A percentile compares a stretch with the other conserved stretches of the same genome.
Evolutionary conservation across 1,284 basidiomycete species (phyloP).

Genomic region (Ganoderma sp.): DNA sequence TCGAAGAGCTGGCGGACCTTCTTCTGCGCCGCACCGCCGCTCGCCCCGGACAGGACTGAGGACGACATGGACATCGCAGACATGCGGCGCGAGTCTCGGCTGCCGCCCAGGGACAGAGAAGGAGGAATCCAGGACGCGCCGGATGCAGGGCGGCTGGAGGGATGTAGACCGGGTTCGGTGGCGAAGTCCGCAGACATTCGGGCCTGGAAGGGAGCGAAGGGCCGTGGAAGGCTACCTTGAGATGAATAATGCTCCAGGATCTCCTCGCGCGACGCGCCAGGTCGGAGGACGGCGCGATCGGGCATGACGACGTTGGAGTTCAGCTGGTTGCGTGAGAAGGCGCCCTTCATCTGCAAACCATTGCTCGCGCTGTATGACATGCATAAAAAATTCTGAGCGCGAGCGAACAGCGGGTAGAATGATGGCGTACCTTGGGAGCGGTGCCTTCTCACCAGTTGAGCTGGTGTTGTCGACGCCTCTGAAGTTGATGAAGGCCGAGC

Average conservation of each 20-base stretch:
- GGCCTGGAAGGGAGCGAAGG: conserved; percentile 47
- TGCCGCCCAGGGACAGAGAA: conserved; percentile 42
- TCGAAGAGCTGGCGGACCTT: conserved; percentile 67
- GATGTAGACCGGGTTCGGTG: conserved; percentile 10
- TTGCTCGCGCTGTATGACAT: conserved; percentile 18
- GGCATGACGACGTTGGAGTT: conserved; percentile 58
- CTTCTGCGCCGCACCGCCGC: conserved; percentile 48
- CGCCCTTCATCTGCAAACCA: conserved; percentile 20
- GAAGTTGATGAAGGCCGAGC: conserved; percentile 54
- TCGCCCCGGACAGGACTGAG: conserved; percentile 41
- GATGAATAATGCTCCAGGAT: conserved; percentile 53
- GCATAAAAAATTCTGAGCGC: not conserved
- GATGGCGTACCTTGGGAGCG: conserved; percentile 28
- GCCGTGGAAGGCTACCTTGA: conserved; percentile 54
- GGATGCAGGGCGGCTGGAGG: conserved; percentile 31
- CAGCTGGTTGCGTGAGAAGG: conserved; percentile 54
- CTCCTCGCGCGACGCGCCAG: conserved; percentile 47
- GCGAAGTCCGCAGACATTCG: conserved; percentile 40
- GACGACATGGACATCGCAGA: conserved; percentile 43
- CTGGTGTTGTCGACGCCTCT: conserved; percentile 49
- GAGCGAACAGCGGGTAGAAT: conserved; percentile 11
- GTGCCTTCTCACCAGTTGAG: conserved; percentile 24
- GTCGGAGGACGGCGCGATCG: conserved; percentile 49
- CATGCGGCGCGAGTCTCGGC: conserved; percentile 41
- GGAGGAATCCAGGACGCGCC: conserved; percentile 38